Base-by-base conservation (phyloP, 2,329 filamentous ascomycete genomes). In the Cladophialophora immunda region DNA sequence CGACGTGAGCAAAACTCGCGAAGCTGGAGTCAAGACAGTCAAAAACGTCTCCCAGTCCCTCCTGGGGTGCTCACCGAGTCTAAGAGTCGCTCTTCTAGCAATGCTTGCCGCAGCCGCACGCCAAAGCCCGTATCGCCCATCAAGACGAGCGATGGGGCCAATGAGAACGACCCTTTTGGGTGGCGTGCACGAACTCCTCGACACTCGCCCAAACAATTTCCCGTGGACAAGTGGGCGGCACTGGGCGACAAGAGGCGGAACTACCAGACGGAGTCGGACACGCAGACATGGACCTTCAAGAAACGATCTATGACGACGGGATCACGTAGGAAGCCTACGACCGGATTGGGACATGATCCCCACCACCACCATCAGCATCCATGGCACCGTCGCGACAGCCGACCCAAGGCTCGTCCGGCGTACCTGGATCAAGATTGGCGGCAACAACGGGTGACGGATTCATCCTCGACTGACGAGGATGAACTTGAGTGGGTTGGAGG, bases 401-500 rank as follows among this genome's bases (percentile, higher is more conserved):
- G 75, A 45, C 77, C 75, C 36, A 79, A 71, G 64, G 68, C 67
- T 41, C 72, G 78, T 32, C 78, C 79, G 55, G 74, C 77, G 17
- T 79, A 81, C 70, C 73, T 82, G 69, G 75, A 78, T 68, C 80
- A 79, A 68, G 80, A 81, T 68, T 82, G 84, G 78, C 87, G 84
- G 61, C 68, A 76, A 74, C 72, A 75, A 71, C 68, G 67, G 73
- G 73, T 69, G 50, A 73, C 71, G 68, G 75, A 73, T 73, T 79
- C 76, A 64, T 68, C 45, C 45, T 50, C 70, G 47, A 72, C 75
- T 52, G 75, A 75, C 54, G 74, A 92, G 78, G 90, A 89, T 76
- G 91, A 94, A 76, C 82, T 94, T 84, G 93, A 97, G 88, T 97
- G 94, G 90, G 92, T 97, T 89, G 93, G 93, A 84, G 92, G 92